Percentiles rank a stretch among this genome's conserved stretches.
Evolutionary conservation across 345 rosid genomes (phyloP).

Genomic region (Cardiospermum halicacabum): DNA sequence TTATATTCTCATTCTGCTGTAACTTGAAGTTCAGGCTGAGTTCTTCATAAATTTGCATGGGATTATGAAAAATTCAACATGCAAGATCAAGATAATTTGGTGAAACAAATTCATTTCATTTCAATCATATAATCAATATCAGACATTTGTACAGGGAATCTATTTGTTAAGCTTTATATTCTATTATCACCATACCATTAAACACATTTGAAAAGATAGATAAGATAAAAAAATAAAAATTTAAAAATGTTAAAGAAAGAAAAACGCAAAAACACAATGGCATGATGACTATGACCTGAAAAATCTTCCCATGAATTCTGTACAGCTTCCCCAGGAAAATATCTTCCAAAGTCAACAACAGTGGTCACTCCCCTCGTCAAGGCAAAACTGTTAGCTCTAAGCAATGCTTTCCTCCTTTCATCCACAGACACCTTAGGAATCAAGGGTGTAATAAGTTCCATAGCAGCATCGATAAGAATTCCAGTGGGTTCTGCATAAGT

Average conservation of each 20-base stretch:
- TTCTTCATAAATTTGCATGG: neutral
- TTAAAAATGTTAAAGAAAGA: too few species aligned
- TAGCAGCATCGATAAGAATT: slow-evolving; percentile 79
- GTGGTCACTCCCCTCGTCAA: slow-evolving; percentile 80
- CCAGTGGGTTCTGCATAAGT: slow-evolving; percentile 70
- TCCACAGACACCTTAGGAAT: slow-evolving; percentile 62
- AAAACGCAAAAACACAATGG: slow-evolving; percentile 12
- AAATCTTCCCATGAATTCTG: slow-evolving; percentile 81
- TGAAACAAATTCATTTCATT: neutral
- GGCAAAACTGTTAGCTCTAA: slow-evolving; percentile 70
- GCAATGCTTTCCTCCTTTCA: slow-evolving; percentile 80
- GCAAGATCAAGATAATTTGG: neutral
- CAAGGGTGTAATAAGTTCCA: slow-evolving; percentile 51
- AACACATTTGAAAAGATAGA: neutral
- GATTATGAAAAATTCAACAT: neutral
- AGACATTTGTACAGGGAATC: neutral
- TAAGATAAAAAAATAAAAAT: slow-evolving; percentile 4
- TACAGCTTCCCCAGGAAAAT: slow-evolving; percentile 60
- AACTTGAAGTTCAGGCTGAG: neutral
- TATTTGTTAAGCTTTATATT: neutral
- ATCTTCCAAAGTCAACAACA: slow-evolving; percentile 84
- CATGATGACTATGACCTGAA: slow-evolving; percentile 46
- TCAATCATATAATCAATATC: neutral
- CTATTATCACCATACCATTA: neutral
- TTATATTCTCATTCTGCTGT: neutral